Base-by-base conservation (phyloP, 805 yeast genomes). In the Trichomonascus vanleenenianus region DNA sequence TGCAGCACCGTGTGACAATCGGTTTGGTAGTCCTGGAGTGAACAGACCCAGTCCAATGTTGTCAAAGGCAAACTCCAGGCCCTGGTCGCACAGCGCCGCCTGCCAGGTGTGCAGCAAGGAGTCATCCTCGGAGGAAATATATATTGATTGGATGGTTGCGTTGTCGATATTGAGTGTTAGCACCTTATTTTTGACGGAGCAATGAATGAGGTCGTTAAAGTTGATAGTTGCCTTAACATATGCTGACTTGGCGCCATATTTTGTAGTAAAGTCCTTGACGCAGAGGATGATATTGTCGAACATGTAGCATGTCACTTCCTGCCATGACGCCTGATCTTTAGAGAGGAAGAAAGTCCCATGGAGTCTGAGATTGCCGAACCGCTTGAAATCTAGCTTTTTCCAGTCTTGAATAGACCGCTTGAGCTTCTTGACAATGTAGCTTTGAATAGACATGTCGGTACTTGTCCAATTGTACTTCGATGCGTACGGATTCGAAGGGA, bases 341-440 rank as follows among this genome's bases (percentile, higher is more conserved):
- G 53, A 51, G 2, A 51, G 44, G 12, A 22, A 9, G 27, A 52
- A 44, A 15, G 16, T 10, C 14, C 40, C 48, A 22, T 33, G 39
- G 31, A 47, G 19, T n/a, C 56, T 18, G 16, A 52, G 39, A 11
- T 12, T 15, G 16, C 56, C 56, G 44, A 43, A 47, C 30, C 39
- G 31, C 8, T 40, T 18, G 18, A 44, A 37, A 33, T 51, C 50
- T 8, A 43, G 35, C 5, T 18, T 20, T 22, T 31, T 33, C 46
- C 40, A 27, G 42, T 42, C 30, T 10, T 44, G 25, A 15, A 46
- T 38, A 2, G 25, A 19, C 10, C 20, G 14, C 30, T 41, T 25
- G 12, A 43, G 45, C 25, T 18, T 14, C 12, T n/a, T 37, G 10
- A 19, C 27, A 19, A 37, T 25, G 7, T 15, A 10, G 8, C 12